Evolutionary conservation across 1,284 basidiomycete genomes (phyloP), one percentile per base, ranked within the genome.

Genomic region (Fomes fomentarius): DNA sequence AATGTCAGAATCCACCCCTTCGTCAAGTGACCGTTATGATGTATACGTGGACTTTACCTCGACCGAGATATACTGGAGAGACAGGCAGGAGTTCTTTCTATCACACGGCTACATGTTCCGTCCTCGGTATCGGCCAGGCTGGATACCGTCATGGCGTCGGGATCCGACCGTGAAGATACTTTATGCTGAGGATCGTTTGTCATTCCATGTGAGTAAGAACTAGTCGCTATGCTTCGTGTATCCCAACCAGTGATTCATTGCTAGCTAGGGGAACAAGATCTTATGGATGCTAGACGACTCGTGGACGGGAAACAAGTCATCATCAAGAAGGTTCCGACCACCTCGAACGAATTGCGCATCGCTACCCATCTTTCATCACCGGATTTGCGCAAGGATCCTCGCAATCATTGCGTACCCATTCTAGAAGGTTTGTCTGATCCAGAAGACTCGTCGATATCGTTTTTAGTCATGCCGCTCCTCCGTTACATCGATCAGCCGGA

Each of bases 381-480:
- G 9, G 48, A 47, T 2, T 17, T 63, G 0, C 31, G 53, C 0
- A n/a, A 52, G 1, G 66, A 72, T 26, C 60, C 67, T 0, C 22
- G 52, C 5, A 72, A 73, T 34, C 72, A 69, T 41, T 65, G 62
- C 24, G 67, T 73, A 2, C 72, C 69, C 2, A 62, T 74, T 8
- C 33, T 74, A 1, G 72, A 71, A 31, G 45, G 58, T 1, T 60
- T 73, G n/a, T 34, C 22, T 1, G 66, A 69, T 28, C 7, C 40
- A 0, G 41, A 47, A 1, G 61, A 66, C 15, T 21, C 41, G 1
- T 6, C 26, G 3, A 41, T 63, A 1, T 57, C 59, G 0, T 65
- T 62, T 26, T 39, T 72, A 2, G 67, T 72, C 6, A 69, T 72
- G 66, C 71, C 71, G 0, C 64, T 71, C n/a, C 42, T 73, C 1